Base-by-base conservation (phyloP, 2,329 filamentous ascomycete species). In the Talaromyces atroroseus region DNA sequence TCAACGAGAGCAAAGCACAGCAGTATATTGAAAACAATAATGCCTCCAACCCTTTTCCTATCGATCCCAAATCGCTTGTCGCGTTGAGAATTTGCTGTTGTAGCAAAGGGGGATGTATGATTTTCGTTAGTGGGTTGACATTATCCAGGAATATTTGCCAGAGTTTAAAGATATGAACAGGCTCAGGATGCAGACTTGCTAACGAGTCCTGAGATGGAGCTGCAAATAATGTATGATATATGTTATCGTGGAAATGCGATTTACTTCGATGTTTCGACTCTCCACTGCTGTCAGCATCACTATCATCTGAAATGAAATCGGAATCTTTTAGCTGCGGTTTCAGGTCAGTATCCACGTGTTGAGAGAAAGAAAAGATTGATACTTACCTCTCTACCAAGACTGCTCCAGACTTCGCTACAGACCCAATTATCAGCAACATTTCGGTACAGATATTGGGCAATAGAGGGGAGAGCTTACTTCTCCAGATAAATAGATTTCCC, bases 21-120 rank as follows among this genome's bases (percentile, higher is more conserved):
- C 85, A 82, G 66, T 86, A 87, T 48, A 88, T 80, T 5, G 82
- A 72, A 62, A 87, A 86, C 2, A 87, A 68, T 24, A 86, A 67
- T 3, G 80, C 77, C 65, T 87, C 84, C 53, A 65, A 73, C 62
- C 66, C 76, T 61, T 79, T 83, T 48, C 77, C 74, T 34, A 83
- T 65, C 32, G 74, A 74, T 45, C 80, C 75, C 1, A 80, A 70
- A 49, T 80, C 74, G 40, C 74, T 73, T 2, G 78, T 71, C 3
- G 81, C 78, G 26, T 78, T 73, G n/a, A 78, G 62, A 40, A 86
- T 70, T 2, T 78, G 73, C 1, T 77, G 75, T 58, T 79, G 77
- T n/a, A 79, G 71, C 8, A 76, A 80, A 1, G 82, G 81, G 2
- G 78, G 72, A 64, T 86, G 83, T 14, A 86, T 68, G 5, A 86